phyloP scores from a whole-genome alignment of 2,329 filamentous ascomycete genomes.

The Penicillium freii region DNA sequence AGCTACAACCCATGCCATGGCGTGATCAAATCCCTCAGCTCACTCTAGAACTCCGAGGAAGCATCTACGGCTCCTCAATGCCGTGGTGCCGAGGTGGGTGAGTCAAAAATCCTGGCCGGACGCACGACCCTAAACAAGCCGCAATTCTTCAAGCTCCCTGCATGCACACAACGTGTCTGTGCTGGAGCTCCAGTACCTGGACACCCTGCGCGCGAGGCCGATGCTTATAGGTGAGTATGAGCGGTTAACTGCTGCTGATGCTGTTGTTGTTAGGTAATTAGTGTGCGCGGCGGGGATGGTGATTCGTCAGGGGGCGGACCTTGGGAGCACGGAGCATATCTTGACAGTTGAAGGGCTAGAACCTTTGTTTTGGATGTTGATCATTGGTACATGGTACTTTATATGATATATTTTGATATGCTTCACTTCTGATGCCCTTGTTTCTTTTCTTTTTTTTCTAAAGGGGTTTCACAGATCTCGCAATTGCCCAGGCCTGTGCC shows the following conservation, averaged over 20 bases:
- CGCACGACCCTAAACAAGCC: slow-evolving; percentile 1
- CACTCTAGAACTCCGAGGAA: background rate
- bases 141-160: slow-evolving; percentile 5
- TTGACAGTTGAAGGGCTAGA: slow-evolving; percentile 26
- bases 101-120: background rate
- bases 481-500: slow-evolving; percentile 16
- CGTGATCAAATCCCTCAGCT: slow-evolving; percentile 4
- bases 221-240: slow-evolving; percentile 5
- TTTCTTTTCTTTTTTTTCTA: background rate
- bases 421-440: background rate
- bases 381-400: background rate
- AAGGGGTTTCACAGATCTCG: slow-evolving; percentile 9
- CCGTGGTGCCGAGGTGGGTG: background rate
- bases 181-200: slow-evolving; percentile 14
- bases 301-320: slow-evolving; percentile 25
- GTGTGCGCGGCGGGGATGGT: slow-evolving; percentile 17
- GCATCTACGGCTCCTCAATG: background rate
- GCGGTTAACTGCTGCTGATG: slow-evolving; percentile 7
- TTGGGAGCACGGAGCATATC: slow-evolving; percentile 23
- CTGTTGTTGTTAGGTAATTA: slow-evolving; percentile 35
- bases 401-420: background rate
- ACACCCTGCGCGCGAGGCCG: slow-evolving; percentile 5
- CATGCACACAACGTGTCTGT: slow-evolving; percentile 1
- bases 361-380: slow-evolving; percentile 5
- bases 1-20: slow-evolving; percentile 2